A percentile compares a stretch with the other conserved stretches of the same genome.
Evolutionary conservation across 2,329 filamentous ascomycete genomes (phyloP).

Genomic region (Fusarium austroafricanum): DNA sequence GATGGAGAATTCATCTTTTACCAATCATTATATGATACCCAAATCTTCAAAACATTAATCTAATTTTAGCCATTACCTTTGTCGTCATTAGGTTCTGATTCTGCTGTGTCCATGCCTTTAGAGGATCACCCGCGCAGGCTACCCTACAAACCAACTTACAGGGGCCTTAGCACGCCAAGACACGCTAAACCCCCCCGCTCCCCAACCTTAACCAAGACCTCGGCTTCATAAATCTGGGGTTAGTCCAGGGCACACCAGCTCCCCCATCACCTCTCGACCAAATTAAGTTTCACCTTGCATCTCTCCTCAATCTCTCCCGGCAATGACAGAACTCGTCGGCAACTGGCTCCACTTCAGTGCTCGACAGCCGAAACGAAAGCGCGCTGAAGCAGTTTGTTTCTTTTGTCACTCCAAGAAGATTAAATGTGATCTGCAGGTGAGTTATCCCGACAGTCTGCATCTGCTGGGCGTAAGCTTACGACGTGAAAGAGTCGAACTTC

Average conservation of each 20-base stretch:
- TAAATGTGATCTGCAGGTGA: constrained; percentile 51
- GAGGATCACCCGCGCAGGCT: no score
- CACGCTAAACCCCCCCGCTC: not conserved
- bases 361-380: constrained; percentile 49
- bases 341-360: constrained; percentile 51
- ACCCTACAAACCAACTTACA: not conserved
- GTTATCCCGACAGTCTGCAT: no score
- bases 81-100: no score
- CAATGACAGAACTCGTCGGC: constrained; percentile 46
- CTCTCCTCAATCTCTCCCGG: constrained; percentile 3
- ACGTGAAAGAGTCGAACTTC: constrained; percentile 30
- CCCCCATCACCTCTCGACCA: not conserved
- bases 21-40: no score
- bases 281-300: not conserved
- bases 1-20: no score
- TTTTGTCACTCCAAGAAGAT: constrained; percentile 53
- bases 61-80: no score
- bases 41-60: no score
- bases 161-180: not conserved
- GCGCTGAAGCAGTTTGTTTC: constrained; percentile 45
- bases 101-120: no score
- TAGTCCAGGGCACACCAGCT: not conserved
- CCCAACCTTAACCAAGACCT: not conserved
- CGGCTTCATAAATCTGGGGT: not conserved
- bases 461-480: not conserved